Evolutionary conservation across 73 alveolate genomes (phyloP), one percentile per base, ranked within the genome.

Genomic region (Effrenium voratum): DNA sequence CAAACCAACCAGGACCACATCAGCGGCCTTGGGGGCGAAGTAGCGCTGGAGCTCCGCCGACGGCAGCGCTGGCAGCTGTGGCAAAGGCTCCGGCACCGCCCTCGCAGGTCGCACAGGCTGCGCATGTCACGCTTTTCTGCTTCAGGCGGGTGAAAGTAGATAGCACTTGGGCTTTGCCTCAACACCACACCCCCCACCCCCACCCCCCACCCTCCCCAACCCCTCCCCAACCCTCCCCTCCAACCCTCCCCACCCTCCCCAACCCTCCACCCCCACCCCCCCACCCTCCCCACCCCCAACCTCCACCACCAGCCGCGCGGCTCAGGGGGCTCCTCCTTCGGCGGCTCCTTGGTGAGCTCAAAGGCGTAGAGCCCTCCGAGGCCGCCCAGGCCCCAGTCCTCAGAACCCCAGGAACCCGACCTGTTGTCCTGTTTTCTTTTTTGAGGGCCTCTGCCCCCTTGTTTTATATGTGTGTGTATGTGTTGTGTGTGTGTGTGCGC

Each of bases 361-460:
- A 90, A 90, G 97, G 97, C 97, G n/a, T 70, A 90, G 55, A 90
- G 55, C 2, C 97, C 97, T 30, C 97, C 97, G 16, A 90, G 87
- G 97, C 97, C 97, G 57, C 68, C 68, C 50, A 90, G 76, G 15
- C 97, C 97, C 97, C 97, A 90, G 52, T 90, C 95, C 95, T 88
- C 43, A 22, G 93, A 34, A 3, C 40, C 60, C 4, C n/a, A n/a
- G n/a, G 55, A 90, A 41, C 2, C 97, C 97, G 43, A 86, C 97
- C 28, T 68, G 87, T 86, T 87, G 88, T n/a, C n/a, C n/a, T n/a
- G n/a, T n/a, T n/a, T n/a, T n/a, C n/a, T n/a, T n/a, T n/a, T n/a
- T n/a, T n/a, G n/a, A n/a, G n/a, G n/a, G n/a, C n/a, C n/a, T n/a
- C n/a, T n/a, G n/a, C 8, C 63, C 63, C 19, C 26, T 19, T 52